phyloP scores from a whole-genome alignment of 495 filamentous ascomycete genomes.

The Talaromyces wortmannii region DNA sequence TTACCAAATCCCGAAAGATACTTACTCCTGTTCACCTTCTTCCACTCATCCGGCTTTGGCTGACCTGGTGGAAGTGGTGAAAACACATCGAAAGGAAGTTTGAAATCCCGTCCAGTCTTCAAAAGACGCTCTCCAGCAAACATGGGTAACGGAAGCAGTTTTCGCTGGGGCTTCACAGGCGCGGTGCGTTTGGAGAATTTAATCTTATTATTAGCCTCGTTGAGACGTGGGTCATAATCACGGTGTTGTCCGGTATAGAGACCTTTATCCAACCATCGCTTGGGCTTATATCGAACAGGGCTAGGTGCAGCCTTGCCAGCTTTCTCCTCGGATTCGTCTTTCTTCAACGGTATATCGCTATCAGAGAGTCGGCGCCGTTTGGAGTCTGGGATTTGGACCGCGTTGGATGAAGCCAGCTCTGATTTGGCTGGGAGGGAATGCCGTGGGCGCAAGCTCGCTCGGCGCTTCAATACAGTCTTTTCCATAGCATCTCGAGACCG shows the following conservation, averaged over 20 bases:
- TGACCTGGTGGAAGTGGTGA: constrained; percentile 77
- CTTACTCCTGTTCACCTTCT: constrained; percentile 83
- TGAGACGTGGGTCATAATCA: constrained; percentile 51
- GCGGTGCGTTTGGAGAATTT: constrained; percentile 42
- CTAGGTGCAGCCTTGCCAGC: constrained; percentile 24
- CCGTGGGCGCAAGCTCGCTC: constrained; percentile 34
- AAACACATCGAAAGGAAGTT: constrained; percentile 84
- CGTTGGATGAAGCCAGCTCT: constrained; percentile 11
- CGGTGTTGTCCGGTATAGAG: constrained; percentile 84
- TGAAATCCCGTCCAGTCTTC: constrained; percentile 67
- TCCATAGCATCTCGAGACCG: constrained; percentile 38
- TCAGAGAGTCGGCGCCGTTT: constrained; percentile 46
- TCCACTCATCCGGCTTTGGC: constrained; percentile 86
- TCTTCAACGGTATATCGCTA: constrained; percentile 36
- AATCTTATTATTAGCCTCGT: constrained; percentile 55
- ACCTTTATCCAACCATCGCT: constrained; percentile 73
- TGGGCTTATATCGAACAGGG: constrained; percentile 37
- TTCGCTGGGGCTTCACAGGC: constrained; percentile 26
- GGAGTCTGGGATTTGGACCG: constrained; percentile 21
- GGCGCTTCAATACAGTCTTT: constrained; percentile 34
- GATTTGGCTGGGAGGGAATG: constrained; percentile 23
- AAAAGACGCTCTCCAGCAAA: constrained; percentile 56
- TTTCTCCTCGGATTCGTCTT: constrained; percentile 30
- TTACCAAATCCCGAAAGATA: constrained; percentile 2
- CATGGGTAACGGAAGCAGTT: constrained; percentile 60